Evolutionary conservation across 225 moss, liverwort and hornwort genomes (phyloP), one percentile per base, ranked within the genome.

Genomic region (Bryoerythrophyllum caledonicum): DNA sequence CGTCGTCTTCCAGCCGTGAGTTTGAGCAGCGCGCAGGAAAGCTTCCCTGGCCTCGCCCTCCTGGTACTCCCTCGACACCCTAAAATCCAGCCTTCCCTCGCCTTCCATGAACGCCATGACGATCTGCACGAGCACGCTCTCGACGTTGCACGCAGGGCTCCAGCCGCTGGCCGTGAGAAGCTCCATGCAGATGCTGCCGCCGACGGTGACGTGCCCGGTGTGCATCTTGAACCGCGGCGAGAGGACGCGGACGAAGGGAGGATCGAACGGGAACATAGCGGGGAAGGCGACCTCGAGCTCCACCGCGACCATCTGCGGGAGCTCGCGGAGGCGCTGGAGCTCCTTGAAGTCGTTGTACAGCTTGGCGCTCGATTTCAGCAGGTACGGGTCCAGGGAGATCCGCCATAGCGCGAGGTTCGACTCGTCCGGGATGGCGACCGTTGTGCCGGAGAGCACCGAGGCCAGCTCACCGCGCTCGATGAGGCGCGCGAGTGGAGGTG

Each of bases 111-210:
- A 83, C 2, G 93, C 89, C 80, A 91, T 89, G 34, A 93, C 86
- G 44, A 93, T 86, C 63, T 93, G 93, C 68, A 93, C 93, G 5
- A 93, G 66, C 72, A 93, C 76, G 53, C 84, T 93, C 75, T 93
- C 91, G 35, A 93, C 89, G 32, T 87, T 87, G 76, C 89, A 91
- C 1, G 91, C 88, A 2, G 93, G 93, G 65, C 87, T 84, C 93
- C 93, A 93, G 1, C 85, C 93, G 65, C 89, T 88, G 10, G 81
- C 78, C 1, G 93, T 93, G n/a, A 93, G 89, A 0, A 93, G 86
- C 83, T 93, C 93, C 93, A 93, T 93, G 74, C 93, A 93, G 55
- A 93, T 93, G 71, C 93, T 93, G 59, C 93, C 93, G 8, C 93
- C 93, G 23, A 89, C 40, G 0, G 93, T 93, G 7, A 93, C 89